A percentile compares a stretch with the other conserved stretches of the same genome.
Conservation (phyloP, 305 asterid species). For the Solanum hybrid region DNA sequence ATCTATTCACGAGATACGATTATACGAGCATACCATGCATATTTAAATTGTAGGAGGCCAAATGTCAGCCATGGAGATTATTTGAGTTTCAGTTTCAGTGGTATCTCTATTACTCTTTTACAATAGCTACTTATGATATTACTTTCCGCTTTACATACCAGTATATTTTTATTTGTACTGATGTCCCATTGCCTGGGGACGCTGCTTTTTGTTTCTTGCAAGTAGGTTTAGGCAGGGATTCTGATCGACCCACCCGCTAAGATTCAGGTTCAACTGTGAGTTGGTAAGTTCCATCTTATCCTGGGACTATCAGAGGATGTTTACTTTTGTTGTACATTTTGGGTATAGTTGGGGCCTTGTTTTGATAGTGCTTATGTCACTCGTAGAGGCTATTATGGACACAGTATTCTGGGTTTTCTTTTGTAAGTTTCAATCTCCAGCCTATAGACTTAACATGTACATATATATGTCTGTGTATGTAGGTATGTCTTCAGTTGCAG, state of each 20-base stretch:
- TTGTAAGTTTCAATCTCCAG: background rate
- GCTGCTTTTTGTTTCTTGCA: background rate
- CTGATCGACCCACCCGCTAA: background rate
- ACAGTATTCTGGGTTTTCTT: background rate
- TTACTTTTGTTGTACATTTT: background rate
- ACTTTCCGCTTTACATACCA: no score
- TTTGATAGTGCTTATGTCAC: background rate
- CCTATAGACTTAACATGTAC: background rate
- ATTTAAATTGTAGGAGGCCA: background rate
- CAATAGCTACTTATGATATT: no score
- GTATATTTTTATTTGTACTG: no score
- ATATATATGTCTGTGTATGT: background rate
- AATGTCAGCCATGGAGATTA: background rate
- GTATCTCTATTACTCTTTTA: background rate
- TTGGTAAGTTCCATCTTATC: background rate
- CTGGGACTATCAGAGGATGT: background rate
- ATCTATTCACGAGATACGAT: background rate
- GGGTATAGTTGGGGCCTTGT: background rate
- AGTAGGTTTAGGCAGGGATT: background rate
- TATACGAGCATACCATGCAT: background rate
- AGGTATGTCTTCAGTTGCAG: background rate
- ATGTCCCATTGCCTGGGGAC: background rate
- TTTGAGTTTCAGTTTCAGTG: background rate
- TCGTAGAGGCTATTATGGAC: background rate
- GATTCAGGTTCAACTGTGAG: background rate